Percentiles rank a stretch among this genome's conserved stretches.
These are phyloP conservation scores for Brassica napus DNA, from an alignment of 345 rosid genomes.

Conservation along the genomic window DNA sequence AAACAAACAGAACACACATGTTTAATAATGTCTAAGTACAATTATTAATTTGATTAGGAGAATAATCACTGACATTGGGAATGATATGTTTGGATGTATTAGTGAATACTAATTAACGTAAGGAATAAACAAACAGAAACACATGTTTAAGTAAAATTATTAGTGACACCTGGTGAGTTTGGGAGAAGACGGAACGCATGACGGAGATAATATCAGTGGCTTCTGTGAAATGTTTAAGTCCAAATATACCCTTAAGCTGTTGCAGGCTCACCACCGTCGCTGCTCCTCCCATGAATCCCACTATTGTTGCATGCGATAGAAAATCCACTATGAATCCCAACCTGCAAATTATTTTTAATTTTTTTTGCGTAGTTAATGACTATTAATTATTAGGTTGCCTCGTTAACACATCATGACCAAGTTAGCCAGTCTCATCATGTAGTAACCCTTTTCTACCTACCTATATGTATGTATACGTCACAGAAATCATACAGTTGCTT, in stretches of 20 bases:
- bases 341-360: conserved; percentile 42
- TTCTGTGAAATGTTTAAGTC: conserved; percentile 76
- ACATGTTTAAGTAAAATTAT: conserved; percentile 20
- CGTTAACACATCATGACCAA: not conserved
- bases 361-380: not conserved
- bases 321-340: conserved; percentile 94
- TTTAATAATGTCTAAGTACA: not conserved
- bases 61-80: not conserved
- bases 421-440: not conserved
- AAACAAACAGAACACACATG: conserved; percentile 15
- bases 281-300: conserved; percentile 99
- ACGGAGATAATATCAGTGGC: conserved; percentile 79
- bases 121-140: conserved; percentile 11
- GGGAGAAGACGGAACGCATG: conserved; percentile 75
- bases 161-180: conserved; percentile 61
- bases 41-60: not conserved
- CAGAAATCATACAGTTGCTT: not conserved
- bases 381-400: conserved; percentile 7
- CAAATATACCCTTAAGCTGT: conserved; percentile 88
- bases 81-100: conserved; percentile 20
- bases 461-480: conserved; percentile 4
- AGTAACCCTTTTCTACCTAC: not conserved
- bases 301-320: conserved; percentile 94
- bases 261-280: conserved; percentile 96
- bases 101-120: conserved; percentile 21